A percentile compares a stretch with the other conserved stretches of the same genome.
Evolutionary conservation across 495 filamentous ascomycete genomes (phyloP).

Genomic region (Neurospora intermedia): DNA sequence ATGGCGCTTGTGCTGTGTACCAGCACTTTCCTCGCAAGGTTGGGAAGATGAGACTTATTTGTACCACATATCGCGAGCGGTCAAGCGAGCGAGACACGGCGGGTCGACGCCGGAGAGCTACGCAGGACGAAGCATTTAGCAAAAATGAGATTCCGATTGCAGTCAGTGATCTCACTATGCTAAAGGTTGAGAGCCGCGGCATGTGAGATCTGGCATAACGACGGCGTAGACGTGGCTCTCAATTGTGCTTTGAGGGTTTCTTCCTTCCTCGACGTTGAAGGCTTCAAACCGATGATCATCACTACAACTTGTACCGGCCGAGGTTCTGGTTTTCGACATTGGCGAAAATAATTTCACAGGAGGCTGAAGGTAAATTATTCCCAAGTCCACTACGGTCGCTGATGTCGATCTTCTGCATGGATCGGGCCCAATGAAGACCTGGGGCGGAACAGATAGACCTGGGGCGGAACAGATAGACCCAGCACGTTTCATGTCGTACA

Average conservation of each 20-base stretch:
- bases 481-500: background rate
- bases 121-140: background rate
- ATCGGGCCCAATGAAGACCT: background rate
- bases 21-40: background rate
- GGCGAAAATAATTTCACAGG: background rate
- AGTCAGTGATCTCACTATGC: background rate
- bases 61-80: background rate
- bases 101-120: background rate
- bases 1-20: background rate
- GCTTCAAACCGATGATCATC: background rate
- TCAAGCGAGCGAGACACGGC: background rate
- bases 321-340: background rate
- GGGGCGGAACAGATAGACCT: background rate
- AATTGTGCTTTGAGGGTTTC: background rate
- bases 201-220: background rate
- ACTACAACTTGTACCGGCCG: background rate
- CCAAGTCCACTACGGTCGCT: background rate
- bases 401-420: background rate
- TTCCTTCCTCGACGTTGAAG: background rate
- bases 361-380: background rate
- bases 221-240: background rate
- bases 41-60: background rate
- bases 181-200: background rate
- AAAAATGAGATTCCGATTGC: background rate
- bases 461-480: background rate